These are phyloP conservation scores for Malus asiatica DNA, from an alignment of 306 rosid species.

Conservation along the genomic window DNA sequence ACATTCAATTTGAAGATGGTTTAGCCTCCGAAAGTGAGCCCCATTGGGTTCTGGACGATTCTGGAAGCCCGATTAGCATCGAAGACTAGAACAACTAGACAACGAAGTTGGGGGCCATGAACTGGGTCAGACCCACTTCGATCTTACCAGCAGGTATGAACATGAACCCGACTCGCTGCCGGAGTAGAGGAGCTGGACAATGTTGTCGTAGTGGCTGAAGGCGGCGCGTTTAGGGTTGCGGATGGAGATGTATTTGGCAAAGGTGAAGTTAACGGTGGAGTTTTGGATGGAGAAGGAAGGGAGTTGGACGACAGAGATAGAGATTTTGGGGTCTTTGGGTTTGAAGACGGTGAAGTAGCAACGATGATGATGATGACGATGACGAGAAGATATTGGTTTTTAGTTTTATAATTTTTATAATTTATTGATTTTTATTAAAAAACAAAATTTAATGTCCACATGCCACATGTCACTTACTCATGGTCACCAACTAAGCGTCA, in stretches of 20 bases:
- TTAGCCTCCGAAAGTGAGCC: slow-evolving; percentile 11
- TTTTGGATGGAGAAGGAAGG: slow-evolving; percentile 66
- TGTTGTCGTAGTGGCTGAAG: slow-evolving; percentile 76
- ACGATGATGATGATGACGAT: slow-evolving; percentile 42
- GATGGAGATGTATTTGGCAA: slow-evolving; percentile 72
- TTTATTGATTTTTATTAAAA: no score
- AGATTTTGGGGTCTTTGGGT: slow-evolving; percentile 62
- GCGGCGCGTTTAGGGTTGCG: slow-evolving; percentile 67
- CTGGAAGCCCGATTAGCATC: slow-evolving; percentile 10
- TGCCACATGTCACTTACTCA: no score
- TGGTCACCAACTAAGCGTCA: no score
- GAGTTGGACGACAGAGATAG: slow-evolving; percentile 64
- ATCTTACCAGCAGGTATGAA: slow-evolving; percentile 82
- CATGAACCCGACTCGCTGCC: slow-evolving; percentile 77
- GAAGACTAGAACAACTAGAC: slow-evolving; percentile 49
- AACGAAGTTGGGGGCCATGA: slow-evolving; percentile 70
- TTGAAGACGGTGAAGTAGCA: slow-evolving; percentile 70
- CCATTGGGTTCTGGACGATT: slow-evolving; percentile 1
- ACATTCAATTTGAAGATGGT: no score
- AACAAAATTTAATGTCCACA: no score
- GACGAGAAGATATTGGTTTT: slow-evolving; percentile 29
- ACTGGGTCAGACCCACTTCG: slow-evolving; percentile 54
- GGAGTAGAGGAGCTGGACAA: slow-evolving; percentile 68
- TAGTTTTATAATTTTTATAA: no score
- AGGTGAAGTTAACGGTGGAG: slow-evolving; percentile 66